A percentile compares a stretch with the other conserved stretches of the same genome.
These are phyloP conservation scores for Amanita inopinata DNA, from an alignment of 768 basidiomycete species.

Conservation along the genomic window DNA sequence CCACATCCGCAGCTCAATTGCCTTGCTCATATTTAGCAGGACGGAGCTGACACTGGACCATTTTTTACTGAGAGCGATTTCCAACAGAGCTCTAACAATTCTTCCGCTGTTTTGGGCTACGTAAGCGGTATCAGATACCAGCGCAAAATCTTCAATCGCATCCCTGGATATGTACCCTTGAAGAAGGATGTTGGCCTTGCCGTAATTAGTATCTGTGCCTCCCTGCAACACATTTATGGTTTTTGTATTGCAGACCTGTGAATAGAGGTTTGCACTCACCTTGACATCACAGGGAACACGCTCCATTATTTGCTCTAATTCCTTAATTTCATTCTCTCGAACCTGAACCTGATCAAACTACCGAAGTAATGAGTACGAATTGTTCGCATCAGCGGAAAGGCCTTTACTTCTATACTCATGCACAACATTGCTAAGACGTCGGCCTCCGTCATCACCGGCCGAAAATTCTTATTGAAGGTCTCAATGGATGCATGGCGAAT, in stretches of 20 bases:
- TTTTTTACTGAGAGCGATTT: constrained; percentile 87
- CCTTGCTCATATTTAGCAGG: constrained; percentile 87
- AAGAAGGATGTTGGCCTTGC: constrained; percentile 93
- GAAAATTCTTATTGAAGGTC: constrained; percentile 73
- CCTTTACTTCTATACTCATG: constrained; percentile 77
- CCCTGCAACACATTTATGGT: constrained; percentile 32
- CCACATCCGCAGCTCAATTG: constrained; percentile 88
- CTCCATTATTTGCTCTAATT: constrained; percentile 64
- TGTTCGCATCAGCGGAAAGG: constrained; percentile 3
- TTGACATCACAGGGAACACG: constrained; percentile 72
- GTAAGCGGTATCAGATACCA: constrained; percentile 92
- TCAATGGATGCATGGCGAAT: constrained; percentile 80
- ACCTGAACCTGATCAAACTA: constrained; percentile 95
- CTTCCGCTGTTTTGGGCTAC: constrained; percentile 92
- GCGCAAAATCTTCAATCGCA: constrained; percentile 86
- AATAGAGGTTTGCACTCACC: constrained; percentile 28
- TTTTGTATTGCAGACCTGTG: background rate
- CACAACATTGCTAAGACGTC: constrained; percentile 83
- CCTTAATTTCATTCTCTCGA: constrained; percentile 80
- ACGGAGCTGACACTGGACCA: constrained; percentile 79
- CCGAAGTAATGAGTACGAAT: constrained; percentile 1
- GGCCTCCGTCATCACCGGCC: constrained; percentile 83
- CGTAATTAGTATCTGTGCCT: constrained; percentile 38
- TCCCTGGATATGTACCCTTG: constrained; percentile 82
- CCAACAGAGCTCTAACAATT: constrained; percentile 88